phyloP scores from a whole-genome alignment of 305 asterid genomes.

The Solanum aculeatissimum region DNA sequence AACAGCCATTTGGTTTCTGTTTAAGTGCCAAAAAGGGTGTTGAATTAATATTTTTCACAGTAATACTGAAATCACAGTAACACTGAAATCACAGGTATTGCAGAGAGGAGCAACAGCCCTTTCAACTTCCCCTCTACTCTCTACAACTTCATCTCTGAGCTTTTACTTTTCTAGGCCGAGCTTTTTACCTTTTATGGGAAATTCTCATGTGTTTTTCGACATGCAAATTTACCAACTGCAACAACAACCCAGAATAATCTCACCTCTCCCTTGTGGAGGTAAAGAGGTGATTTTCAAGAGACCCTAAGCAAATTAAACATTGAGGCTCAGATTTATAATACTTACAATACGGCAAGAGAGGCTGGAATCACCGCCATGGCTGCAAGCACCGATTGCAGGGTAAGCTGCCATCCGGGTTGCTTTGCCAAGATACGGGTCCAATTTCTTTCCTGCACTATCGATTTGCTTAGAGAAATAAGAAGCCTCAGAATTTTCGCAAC shows the following conservation, averaged over 20 bases:
- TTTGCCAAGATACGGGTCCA: slow-evolving; percentile 19
- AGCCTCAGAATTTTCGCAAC: not conserved
- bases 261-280: not conserved
- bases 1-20: not conserved
- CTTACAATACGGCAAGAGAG: not conserved
- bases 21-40: not conserved
- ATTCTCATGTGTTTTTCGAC: too few species aligned
- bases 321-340: too few species aligned
- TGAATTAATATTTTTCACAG: not conserved
- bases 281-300: too few species aligned
- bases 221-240: not conserved
- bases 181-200: not conserved
- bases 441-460: not conserved
- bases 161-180: not conserved
- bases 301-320: too few species aligned
- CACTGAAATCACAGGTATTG: too few species aligned
- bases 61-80: not conserved
- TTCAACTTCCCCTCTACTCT: not conserved
- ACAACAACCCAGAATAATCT: too few species aligned
- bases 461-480: not conserved
- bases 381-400: not conserved
- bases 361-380: not conserved
- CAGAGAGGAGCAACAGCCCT: too few species aligned
- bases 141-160: not conserved
- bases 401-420: slow-evolving; percentile 8